Evolutionary conservation across 805 yeast species (phyloP), one percentile per base, ranked within the genome.

Genomic region (Peterozyma toletana): DNA sequence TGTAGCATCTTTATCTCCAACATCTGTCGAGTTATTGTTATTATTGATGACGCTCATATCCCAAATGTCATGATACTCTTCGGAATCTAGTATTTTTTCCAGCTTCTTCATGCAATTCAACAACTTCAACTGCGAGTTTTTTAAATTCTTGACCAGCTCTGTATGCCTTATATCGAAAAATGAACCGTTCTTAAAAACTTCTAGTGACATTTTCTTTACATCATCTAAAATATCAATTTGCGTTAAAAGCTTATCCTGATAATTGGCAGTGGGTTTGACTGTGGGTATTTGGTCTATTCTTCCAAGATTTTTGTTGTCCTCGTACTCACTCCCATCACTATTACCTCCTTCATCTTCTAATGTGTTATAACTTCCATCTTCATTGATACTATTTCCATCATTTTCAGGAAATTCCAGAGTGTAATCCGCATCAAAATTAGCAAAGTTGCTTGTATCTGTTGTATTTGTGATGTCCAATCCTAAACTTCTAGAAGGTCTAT

Each of bases 151-250:
- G 41, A 87, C 60, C 38, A 78, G 77, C 7, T 64, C 60, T 14
- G 70, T 66, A 55, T 82, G 83, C 36, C 66, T 59, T 5, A 62
- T 67, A 44, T 74, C 75, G 55, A 80, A 79, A 53, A 68, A 75
- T n/a, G 72, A 69, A 36, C 70, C 71, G 40, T 60, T 71, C 50
- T 53, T 51, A 38, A 63, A 53, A 3, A 72, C 71, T 36, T 71
- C 67, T 14, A 54, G 53, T 1, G 86, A 78, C 67, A 83, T 70
- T 41, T 68, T 69, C 45, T 75, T 74, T 7, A 88, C 93, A 50
- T 86, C 95, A 50, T 87, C 90, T 49, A 91, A 68, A 0, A 86
- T 83, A 53, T 86, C 96, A 40, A 89, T 80, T 52, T 87, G 95
- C 6, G 91, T 81, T 95, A 96, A 90, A 38, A 86, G 68, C 54